Base-by-base conservation (phyloP, 768 basidiomycete species). In the Kondoa subrosea region DNA sequence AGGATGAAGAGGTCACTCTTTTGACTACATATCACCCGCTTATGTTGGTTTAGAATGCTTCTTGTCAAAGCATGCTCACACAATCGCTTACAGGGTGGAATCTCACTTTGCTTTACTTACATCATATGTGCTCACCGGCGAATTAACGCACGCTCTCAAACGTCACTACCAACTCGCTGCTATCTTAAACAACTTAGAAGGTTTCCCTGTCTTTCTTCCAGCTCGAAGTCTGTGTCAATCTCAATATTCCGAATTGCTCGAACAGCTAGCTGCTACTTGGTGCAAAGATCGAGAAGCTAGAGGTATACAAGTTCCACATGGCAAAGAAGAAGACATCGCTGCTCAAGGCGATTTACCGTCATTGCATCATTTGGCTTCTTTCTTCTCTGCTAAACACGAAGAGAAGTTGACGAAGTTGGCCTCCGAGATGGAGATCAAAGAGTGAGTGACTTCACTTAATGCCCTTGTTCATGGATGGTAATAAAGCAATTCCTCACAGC, bases 1-100 rank as follows among this genome's bases (percentile, higher is more conserved):
- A 34, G 17, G 31, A 65, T 32, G 60, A 32, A 15, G 31, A 34
- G n/a, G 1, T n/a, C 26, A 30, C 27, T 73, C 81, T 60, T 74
- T 82, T 16, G 80, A 88, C 90, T 64, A 89, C 90, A 0, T 92
- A 91, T 73, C 90, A 92, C 72, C 90, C 90, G 16, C 82, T 92
- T 65, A 83, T 91, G 63, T 63, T 4, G 8, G 61, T 63, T 2
- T n/a, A 17, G 3, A 3, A 16, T 32, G 30, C 30, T 26, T 29
- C 61, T 31, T 63, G 21, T 31, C 58, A 59, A 59, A 4, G 12
- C 8, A 31, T 14, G 15, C 30, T 63, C n/a, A 32, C n/a, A 27
- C 8, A 15, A 27, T 3, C 14, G 16, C 4, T 4, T 8, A 25
- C 61, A 63, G 61, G 33, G 86, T 91, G 68, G 90, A 92, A 75